Conservation (phyloP, 2,329 filamentous ascomycete species). For the Botryosphaeria dothidea region DNA sequence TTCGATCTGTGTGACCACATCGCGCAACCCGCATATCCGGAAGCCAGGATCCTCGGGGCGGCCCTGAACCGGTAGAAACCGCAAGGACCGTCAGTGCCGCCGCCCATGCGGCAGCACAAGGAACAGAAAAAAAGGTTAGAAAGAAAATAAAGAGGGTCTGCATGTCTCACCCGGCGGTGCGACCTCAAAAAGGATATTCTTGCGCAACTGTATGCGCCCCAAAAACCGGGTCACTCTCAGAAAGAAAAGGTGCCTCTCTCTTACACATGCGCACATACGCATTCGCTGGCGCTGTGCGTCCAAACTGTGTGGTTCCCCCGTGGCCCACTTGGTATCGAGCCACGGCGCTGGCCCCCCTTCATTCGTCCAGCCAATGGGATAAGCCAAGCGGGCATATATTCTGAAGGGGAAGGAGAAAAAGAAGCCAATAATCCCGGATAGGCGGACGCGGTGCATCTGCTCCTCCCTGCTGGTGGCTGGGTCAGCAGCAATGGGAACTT, state of each 20-base stretch:
- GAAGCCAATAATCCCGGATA: neutral
- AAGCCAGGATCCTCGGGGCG: neutral
- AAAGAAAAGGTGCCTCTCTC: neutral
- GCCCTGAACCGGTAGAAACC: neutral
- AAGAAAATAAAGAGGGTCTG: neutral
- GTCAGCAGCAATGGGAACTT: neutral
- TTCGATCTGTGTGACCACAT: conserved; percentile 10
- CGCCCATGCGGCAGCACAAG: neutral
- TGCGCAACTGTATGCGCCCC: neutral
- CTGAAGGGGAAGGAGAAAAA: neutral
- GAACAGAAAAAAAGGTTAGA: neutral
- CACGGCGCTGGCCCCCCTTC: neutral
- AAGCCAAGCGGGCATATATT: neutral
- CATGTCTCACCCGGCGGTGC: neutral
- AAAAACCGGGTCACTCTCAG: neutral
- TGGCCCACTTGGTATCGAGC: neutral
- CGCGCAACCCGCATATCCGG: neutral
- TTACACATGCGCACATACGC: neutral
- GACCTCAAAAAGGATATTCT: neutral
- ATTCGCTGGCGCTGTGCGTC: neutral
- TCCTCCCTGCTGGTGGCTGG: neutral
- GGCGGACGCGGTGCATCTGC: neutral
- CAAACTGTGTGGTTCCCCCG: neutral
- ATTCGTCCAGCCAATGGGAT: neutral
- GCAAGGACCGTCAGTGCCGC: neutral